Percentiles rank a stretch among this genome's conserved stretches.
phyloP scores from a whole-genome alignment of 75 land plant genomes.

The Ceratopteris richardii region DNA sequence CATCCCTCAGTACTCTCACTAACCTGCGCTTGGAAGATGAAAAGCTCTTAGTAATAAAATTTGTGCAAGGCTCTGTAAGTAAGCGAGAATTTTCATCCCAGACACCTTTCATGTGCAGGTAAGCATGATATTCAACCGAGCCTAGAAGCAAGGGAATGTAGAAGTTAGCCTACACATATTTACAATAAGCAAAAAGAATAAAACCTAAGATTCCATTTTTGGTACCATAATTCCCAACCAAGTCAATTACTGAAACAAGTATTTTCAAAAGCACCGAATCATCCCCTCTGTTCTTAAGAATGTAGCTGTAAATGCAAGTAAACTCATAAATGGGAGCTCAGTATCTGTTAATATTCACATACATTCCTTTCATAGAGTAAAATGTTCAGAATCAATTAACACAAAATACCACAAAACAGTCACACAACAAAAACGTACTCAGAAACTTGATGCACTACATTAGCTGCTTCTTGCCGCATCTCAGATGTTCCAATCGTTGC shows the following conservation, averaged over 20 bases:
- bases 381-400: no score
- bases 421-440: slow-evolving; percentile 30
- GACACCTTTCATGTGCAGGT: slow-evolving; percentile 7
- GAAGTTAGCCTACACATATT: no score
- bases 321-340: neutral
- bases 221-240: slow-evolving; percentile 81
- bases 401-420: neutral
- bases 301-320: slow-evolving; percentile 38
- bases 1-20: neutral
- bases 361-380: no score
- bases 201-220: no score
- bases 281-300: slow-evolving; percentile 74
- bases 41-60: neutral
- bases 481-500: slow-evolving; percentile 57
- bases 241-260: slow-evolving; percentile 72
- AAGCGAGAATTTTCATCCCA: slow-evolving; percentile 7
- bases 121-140: slow-evolving; percentile 1
- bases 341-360: neutral
- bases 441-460: slow-evolving; percentile 55
- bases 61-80: slow-evolving; percentile 7
- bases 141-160: neutral
- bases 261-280: slow-evolving; percentile 78
- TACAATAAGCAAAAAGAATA: no score
- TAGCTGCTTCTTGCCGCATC: slow-evolving; percentile 73
- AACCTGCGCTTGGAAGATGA: neutral